Conservation (phyloP, 768 basidiomycete genomes). For the Tephrocybe sp. region DNA sequence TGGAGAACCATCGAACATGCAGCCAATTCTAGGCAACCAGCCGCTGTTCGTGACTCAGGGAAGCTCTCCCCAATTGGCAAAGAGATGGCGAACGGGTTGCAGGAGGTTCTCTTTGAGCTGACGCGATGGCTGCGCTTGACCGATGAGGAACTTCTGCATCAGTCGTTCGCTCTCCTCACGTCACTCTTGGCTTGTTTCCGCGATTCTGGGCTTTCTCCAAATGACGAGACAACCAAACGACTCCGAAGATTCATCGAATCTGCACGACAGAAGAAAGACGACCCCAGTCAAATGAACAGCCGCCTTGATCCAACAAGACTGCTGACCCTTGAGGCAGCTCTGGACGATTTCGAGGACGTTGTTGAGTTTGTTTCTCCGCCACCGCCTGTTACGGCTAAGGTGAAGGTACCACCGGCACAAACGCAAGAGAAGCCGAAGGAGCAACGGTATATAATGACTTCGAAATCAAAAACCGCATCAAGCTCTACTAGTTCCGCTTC, state of each 20-base stretch:
- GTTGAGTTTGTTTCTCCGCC: conserved; percentile 57
- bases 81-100: conserved; percentile 75
- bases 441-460: conserved; percentile 13
- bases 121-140: conserved; percentile 89
- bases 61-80: conserved; percentile 61
- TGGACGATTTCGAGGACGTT: conserved; percentile 61
- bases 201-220: conserved; percentile 55
- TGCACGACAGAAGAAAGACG: conserved; percentile 43
- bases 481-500: conserved; percentile 11
- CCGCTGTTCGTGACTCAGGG: conserved; percentile 27
- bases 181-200: conserved; percentile 76
- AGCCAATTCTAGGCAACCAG: conserved; percentile 35
- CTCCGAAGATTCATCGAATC: conserved; percentile 63
- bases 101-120: conserved; percentile 76
- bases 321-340: conserved; percentile 60
- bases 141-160: conserved; percentile 87
- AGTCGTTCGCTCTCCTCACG: conserved; percentile 81
- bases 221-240: conserved; percentile 55
- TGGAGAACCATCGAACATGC: conserved; percentile 78
- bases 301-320: conserved; percentile 59
- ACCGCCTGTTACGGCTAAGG: conserved; percentile 17
- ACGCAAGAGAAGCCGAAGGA: conserved; percentile 10
- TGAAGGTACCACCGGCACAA: conserved; percentile 3
- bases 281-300: conserved; percentile 43
- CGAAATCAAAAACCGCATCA: conserved; percentile 10